Base-by-base conservation (phyloP, 176 grass and related monocot species). In the Pontederia crassipes region DNA sequence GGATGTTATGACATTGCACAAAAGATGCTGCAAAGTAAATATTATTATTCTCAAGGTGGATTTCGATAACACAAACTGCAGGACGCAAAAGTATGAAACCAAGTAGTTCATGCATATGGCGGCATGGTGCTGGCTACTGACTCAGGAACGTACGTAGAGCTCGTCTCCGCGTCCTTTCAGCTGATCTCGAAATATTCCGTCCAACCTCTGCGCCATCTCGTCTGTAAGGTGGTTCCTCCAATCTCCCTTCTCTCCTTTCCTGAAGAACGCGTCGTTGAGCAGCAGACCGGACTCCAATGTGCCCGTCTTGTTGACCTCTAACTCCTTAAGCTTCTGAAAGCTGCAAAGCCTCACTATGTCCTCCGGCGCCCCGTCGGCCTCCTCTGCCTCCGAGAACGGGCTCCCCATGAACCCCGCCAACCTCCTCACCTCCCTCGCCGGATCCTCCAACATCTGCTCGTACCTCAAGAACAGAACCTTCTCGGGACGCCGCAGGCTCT, bases 391-490 rank as follows among this genome's bases (percentile, higher is more conserved):
- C 6, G 70, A 47, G 57, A 77, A 77, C 2, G 80, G 80, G 64
- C 59, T 0, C 1, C 58, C 59, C 3, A 75, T 8, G 53, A 83
- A 79, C 57, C 32, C 58, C 2, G 76, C 70, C 59, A 79, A 51
- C 53, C 32, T 72, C 55, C 14, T 58, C 8, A 74, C 58, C 4
- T 55, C 27, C 8, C 5, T 47, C 9, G 8, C 17, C 0, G 75
- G 58, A 28, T 73, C 60, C 6, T 29, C 48, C 29, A 79, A 18
- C 15, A 84, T 14, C 58, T 78, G 51, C 58, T 83, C 71, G 32
- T 84, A 84, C 47, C 53, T 55, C 6, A 84, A 12, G 59, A 84
- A 75, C 26, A 79, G 65, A 58, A 71, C 52, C 4, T 9, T 20
- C 10, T 45, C 45, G 46, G 65, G 54, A 4, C 4, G 0, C 27